A percentile compares a stretch with the other conserved stretches of the same genome.
Conservation (phyloP, 768 basidiomycete species). For the Naganishia vaughanmartiniae region DNA sequence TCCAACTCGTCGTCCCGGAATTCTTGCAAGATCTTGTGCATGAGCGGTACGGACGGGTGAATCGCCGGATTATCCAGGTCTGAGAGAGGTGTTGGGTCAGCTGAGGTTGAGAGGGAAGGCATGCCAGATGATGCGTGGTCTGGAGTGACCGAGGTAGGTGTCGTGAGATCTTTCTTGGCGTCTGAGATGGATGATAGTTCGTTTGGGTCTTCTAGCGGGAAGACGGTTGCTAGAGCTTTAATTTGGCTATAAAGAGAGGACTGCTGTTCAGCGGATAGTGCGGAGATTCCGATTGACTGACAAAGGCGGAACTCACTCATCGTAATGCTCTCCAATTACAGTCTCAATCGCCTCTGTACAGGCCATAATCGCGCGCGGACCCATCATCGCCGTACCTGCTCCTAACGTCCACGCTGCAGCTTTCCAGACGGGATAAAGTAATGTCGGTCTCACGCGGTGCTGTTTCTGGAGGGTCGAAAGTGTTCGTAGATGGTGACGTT, state of each 20-base stretch:
- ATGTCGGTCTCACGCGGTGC: constrained; percentile 77
- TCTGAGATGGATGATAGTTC: constrained; percentile 13
- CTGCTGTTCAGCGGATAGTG: not conserved
- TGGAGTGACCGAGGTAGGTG: constrained; percentile 2
- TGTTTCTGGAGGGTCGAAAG: constrained; percentile 82
- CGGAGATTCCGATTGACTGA: not conserved
- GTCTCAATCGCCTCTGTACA: constrained; percentile 98
- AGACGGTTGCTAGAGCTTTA: constrained; percentile 60
- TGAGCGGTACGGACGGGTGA: constrained; percentile 74
- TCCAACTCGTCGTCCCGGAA: constrained; percentile 93
- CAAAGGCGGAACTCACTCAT: constrained; percentile 66
- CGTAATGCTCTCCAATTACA: constrained; percentile 96
- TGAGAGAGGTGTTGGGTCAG: constrained; percentile 24
- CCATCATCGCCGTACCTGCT: constrained; percentile 77
- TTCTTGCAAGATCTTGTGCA: constrained; percentile 71
- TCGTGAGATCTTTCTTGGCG: not conserved
- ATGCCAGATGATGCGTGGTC: constrained; percentile 28
- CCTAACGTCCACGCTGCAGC: constrained; percentile 83
- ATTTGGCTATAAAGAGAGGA: constrained; percentile 65
- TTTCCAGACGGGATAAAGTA: constrained; percentile 79
- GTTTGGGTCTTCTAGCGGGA: constrained; percentile 14
- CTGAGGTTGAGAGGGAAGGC: constrained; percentile 38
- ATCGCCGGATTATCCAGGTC: constrained; percentile 48
- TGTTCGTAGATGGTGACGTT: constrained; percentile 82
- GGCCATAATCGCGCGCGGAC: constrained; percentile 93